Base-by-base conservation (phyloP, 2,329 filamentous ascomycete species). In the Botrytis squamosa region DNA sequence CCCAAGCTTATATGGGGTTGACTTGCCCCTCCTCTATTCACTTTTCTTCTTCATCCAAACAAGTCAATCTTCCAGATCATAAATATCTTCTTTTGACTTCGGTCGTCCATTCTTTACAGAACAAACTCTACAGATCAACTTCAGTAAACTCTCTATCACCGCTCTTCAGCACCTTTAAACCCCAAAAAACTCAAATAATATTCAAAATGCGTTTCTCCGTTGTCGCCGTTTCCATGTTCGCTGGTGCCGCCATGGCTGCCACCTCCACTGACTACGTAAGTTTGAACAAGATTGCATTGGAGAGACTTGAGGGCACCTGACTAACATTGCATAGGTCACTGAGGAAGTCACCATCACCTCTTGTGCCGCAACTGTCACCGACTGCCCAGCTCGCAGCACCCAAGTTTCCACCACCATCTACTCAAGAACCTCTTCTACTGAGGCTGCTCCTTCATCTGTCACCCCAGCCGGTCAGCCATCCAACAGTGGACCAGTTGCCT, bases 51-150 rank as follows among this genome's bases (percentile, higher is more conserved):
- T 66, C 77, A 78, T 76, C 77, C 76, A 74, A 78, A 76, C 74
- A 40, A 74, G 73, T 71, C 75, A 69, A 70, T 46, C 73, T 59
- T 77, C 73, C 64, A 75, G 73, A 73, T 49, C 73, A 72, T 60
- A 74, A 69, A 69, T 49, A 72, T 65, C 49, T 74, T 75, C 67
- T 68, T 74, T 79, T 80, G 79, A 81, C 79, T 78, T 77, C 77
- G 79, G 79, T 80, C 79, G 78, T 80, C 78, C 78, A 80, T 79
- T 80, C 79, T 80, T 80, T 77, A 75, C 68, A 79, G 74, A 79
- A 77, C 29, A 69, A n/a, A n/a, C 79, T 79, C 80, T 76, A 75
- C 68, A 79, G 74, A 79, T 77, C n/a, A 10, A 62, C n/a, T 16
- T 62, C 59, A 57, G 46, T 62, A 52, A 70, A 65, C 36, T 52